These are phyloP conservation scores for Chaetomium sp. DNA, from an alignment of 2,329 filamentous ascomycete genomes.

Conservation along the genomic window DNA sequence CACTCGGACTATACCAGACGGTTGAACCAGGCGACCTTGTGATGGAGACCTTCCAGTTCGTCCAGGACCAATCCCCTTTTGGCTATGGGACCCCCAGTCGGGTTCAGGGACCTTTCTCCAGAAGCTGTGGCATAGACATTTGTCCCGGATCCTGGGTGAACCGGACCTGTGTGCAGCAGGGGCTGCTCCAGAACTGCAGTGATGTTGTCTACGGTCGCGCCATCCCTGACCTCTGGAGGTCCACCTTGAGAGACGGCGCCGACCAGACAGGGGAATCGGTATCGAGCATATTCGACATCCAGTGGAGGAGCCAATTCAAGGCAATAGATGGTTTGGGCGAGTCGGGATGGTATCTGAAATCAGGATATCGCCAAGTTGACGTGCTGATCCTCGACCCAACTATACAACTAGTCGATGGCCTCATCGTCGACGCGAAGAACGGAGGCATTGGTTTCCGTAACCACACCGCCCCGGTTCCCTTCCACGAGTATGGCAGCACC, in stretches of 20 bases:
- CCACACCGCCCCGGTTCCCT: slow-evolving; percentile 11
- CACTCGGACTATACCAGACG: slow-evolving; percentile 18
- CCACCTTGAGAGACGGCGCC: slow-evolving; percentile 4
- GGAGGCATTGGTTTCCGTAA: slow-evolving; percentile 26
- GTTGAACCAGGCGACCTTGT: slow-evolving; percentile 13
- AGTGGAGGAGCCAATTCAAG: slow-evolving; percentile 22
- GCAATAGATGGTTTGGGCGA: not conserved
- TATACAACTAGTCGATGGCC: slow-evolving; percentile 19
- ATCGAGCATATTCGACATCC: slow-evolving; percentile 24
- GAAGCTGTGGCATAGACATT: slow-evolving; percentile 2
- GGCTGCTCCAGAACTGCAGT: slow-evolving; percentile 7
- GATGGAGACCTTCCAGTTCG: slow-evolving; percentile 10
- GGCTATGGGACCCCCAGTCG: slow-evolving; percentile 4
- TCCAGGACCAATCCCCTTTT: slow-evolving; percentile 12
- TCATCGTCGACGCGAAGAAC: slow-evolving; percentile 20
- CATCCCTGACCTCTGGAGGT: slow-evolving; percentile 13
- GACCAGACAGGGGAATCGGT: slow-evolving; percentile 6
- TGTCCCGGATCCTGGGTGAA: slow-evolving; percentile 20
- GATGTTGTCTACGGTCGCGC: slow-evolving; percentile 3
- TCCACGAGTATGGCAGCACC: slow-evolving; percentile 16
- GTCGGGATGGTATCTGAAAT: slow-evolving; percentile 8
- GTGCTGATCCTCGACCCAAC: slow-evolving; percentile 14
- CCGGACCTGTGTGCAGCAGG: slow-evolving; percentile 12
- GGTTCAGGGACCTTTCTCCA: not conserved
- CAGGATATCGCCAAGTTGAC: slow-evolving; percentile 18